These are phyloP conservation scores for Geoglossum glabrum DNA, from an alignment of 495 filamentous ascomycete genomes.

Conservation along the genomic window DNA sequence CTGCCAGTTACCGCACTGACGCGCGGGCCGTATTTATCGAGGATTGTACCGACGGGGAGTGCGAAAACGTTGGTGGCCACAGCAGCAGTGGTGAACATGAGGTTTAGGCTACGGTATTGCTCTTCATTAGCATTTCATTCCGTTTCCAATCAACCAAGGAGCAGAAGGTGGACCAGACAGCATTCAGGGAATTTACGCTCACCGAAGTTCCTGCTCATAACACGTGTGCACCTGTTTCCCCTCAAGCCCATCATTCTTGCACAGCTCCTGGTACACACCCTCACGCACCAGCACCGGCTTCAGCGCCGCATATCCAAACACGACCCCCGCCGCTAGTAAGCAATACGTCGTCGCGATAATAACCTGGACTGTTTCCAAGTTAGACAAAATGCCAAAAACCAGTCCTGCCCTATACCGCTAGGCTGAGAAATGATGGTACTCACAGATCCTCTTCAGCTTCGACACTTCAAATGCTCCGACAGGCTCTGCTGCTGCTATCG, in stretches of 20 bases:
- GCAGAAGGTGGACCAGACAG: conserved; percentile 3
- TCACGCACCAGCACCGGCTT: conserved; percentile 64
- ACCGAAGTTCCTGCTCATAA: conserved; percentile 54
- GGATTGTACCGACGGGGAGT: conserved; percentile 64
- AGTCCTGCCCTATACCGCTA: not conserved
- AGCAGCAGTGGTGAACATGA: conserved; percentile 90
- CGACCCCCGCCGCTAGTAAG: conserved; percentile 57
- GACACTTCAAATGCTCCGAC: conserved; percentile 15
- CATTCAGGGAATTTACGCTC: not conserved
- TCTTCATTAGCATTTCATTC: not conserved
- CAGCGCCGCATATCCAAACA: conserved; percentile 70
- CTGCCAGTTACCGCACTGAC: conserved; percentile 56
- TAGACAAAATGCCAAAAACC: not conserved
- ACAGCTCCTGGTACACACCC: conserved; percentile 48
- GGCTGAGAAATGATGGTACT: not conserved
- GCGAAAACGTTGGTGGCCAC: conserved; percentile 71
- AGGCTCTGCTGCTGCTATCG: conserved; percentile 14
- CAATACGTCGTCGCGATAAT: conserved; percentile 54
- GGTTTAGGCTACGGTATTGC: conserved; percentile 34
- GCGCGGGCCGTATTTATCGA: conserved; percentile 67
- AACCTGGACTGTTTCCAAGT: conserved; percentile 26
- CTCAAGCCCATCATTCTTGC: conserved; percentile 35
- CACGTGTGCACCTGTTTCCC: conserved; percentile 39
- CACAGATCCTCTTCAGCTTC: conserved; percentile 1
- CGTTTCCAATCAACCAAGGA: not conserved